Percentiles rank a stretch among this genome's conserved stretches.
phyloP scores from a whole-genome alignment of 108 stramenopile species.

The Skeletonema marinoi region DNA sequence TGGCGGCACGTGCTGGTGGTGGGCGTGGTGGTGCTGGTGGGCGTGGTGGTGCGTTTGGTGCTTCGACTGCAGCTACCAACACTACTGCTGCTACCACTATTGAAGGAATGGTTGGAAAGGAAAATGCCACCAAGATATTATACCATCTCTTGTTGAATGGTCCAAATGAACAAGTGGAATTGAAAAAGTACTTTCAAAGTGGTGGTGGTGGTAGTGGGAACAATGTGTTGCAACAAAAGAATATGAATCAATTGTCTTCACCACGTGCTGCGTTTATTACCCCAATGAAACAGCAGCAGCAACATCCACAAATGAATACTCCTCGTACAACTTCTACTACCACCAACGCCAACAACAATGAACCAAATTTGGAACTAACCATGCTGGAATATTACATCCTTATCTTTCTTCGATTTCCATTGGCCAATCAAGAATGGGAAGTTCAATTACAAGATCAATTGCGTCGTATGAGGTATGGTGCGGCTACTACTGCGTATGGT shows the following conservation, averaged over 20 bases:
- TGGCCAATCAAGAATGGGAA: conserved; percentile 47
- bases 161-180: conserved; percentile 16
- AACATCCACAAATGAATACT: background rate
- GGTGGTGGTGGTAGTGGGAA: background rate
- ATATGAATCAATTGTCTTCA: conserved; percentile 2
- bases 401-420: conserved; percentile 67
- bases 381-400: conserved; percentile 78
- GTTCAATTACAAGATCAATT: conserved; percentile 12
- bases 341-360: conserved; percentile 14
- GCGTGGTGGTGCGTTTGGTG: background rate
- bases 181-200: conserved; percentile 24
- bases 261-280: conserved; percentile 5
- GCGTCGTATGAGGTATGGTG: background rate
- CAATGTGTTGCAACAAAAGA: conserved; percentile 4
- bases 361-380: conserved; percentile 44
- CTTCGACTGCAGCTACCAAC: background rate
- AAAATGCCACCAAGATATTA: conserved; percentile 38
- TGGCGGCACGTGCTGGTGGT: background rate
- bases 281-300: background rate
- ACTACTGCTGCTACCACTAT: background rate
- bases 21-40: background rate
- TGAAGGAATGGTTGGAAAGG: conserved; percentile 25
- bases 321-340: background rate
- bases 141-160: conserved; percentile 6
- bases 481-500: conserved; percentile 49